Evolutionary conservation across 2,329 filamentous ascomycete species (phyloP).

Genomic region (Alternaria metachromatica): DNA sequence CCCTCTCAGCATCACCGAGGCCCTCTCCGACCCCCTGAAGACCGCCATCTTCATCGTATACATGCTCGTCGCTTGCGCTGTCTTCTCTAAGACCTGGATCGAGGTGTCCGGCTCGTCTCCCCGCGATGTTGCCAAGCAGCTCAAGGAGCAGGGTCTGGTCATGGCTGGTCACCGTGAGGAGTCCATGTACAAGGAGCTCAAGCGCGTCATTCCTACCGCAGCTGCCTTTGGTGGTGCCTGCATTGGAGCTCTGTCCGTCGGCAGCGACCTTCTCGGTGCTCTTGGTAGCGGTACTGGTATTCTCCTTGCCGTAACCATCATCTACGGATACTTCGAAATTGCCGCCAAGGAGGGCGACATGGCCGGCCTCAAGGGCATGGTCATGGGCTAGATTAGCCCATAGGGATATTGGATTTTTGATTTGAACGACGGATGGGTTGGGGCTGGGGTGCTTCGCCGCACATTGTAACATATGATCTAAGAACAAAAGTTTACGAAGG

Average conservation of each 20-base stretch:
- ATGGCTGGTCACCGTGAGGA: constrained; percentile 99
- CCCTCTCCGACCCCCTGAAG: constrained; percentile 95
- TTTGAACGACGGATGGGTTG: constrained; percentile 6
- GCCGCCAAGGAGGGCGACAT: constrained; percentile 98
- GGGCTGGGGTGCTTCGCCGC: constrained; percentile 10
- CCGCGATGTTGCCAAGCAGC: constrained; percentile 97
- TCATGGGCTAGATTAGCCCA: constrained; percentile 55
- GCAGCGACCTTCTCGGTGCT: constrained; percentile 93
- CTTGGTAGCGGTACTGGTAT: constrained; percentile 98
- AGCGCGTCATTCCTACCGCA: constrained; percentile 97
- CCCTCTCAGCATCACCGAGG: constrained; percentile 95
- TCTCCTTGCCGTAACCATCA: constrained; percentile 98
- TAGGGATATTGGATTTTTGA: constrained; percentile 2
- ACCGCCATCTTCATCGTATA: constrained; percentile 94
- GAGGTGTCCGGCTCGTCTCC: constrained; percentile 98
- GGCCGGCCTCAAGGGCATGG: constrained; percentile 74
- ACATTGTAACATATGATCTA: constrained; percentile 20
- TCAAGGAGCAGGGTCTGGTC: constrained; percentile 99
- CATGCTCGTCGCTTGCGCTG: constrained; percentile 96
- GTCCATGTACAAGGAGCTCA: constrained; percentile 99
- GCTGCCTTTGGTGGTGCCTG: constrained; percentile 98
- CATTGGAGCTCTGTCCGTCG: constrained; percentile 96
- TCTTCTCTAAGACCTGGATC: constrained; percentile 99
- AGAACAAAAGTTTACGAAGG: constrained; percentile 17
- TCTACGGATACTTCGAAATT: constrained; percentile 99